phyloP scores from a whole-genome alignment of 2,329 filamentous ascomycete genomes.

The Venturia nashicola region DNA sequence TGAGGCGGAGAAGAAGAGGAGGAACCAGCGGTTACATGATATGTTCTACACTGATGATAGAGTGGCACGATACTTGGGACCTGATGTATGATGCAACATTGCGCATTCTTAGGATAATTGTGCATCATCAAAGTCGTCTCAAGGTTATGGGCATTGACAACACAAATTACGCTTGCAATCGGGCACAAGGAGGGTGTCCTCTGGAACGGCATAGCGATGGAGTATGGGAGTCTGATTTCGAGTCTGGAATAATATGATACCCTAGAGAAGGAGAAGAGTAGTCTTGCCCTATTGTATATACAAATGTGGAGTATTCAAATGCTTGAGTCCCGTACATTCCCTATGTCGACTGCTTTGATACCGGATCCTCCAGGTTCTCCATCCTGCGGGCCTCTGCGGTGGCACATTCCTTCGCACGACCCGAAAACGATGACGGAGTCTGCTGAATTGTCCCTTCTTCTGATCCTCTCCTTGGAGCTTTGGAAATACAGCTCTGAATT shows the following conservation, averaged over 20 bases:
- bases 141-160: too few species aligned
- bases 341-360: not conserved
- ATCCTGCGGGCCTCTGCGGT: too few species aligned
- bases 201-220: not conserved
- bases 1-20: slow-evolving; percentile 49
- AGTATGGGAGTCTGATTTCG: not conserved
- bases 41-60: slow-evolving; percentile 68
- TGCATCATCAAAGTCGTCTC: too few species aligned
- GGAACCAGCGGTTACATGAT: slow-evolving; percentile 49
- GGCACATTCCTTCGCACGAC: too few species aligned
- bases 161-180: not conserved
- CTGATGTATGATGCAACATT: not conserved
- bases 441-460: not conserved
- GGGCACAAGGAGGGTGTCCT: not conserved
- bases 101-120: not conserved
- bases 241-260: not conserved
- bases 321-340: too few species aligned
- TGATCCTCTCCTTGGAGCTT: not conserved
- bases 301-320: too few species aligned
- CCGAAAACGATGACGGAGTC: too few species aligned
- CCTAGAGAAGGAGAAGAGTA: not conserved
- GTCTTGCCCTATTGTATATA: not conserved
- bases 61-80: slow-evolving; percentile 59
- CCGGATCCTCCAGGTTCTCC: too few species aligned
- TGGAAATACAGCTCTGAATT: not conserved